phyloP scores from a whole-genome alignment of 768 basidiomycete species.

The Rossbeevera mucosa region DNA sequence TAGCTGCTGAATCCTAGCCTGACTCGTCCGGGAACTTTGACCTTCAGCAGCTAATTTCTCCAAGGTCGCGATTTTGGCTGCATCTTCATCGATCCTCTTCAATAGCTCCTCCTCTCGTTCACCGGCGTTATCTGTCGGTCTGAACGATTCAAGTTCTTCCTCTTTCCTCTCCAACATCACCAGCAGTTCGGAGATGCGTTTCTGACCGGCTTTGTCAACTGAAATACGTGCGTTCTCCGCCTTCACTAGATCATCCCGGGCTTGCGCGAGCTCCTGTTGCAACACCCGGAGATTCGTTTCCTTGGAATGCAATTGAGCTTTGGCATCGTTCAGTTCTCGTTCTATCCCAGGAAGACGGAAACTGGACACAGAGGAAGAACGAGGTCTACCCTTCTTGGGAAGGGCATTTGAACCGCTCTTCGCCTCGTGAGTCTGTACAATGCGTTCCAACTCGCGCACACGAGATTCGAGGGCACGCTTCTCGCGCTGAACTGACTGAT shows the following conservation, averaged over 20 bases:
- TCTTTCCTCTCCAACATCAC: conserved; percentile 50
- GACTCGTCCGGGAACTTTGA: conserved; percentile 29
- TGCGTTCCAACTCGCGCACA: conserved; percentile 53
- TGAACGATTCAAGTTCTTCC: conserved; percentile 51
- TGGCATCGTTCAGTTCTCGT: conserved; percentile 49
- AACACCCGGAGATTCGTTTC: conserved; percentile 40
- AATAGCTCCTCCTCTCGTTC: conserved; percentile 58
- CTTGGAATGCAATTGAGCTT: conserved; percentile 40
- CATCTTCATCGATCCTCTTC: conserved; percentile 69
- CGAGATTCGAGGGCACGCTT: conserved; percentile 53
- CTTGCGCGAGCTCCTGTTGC: conserved; percentile 46
- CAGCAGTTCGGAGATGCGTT: conserved; percentile 43
- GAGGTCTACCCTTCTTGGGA: conserved; percentile 39
- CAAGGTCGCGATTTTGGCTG: conserved; percentile 56
- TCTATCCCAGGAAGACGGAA: conserved; percentile 49
- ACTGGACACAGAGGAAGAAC: conserved; percentile 58
- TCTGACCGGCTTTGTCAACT: conserved; percentile 42
- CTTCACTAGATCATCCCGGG: conserved; percentile 46
- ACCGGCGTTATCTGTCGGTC: conserved; percentile 35
- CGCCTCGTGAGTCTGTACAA: conserved; percentile 36
- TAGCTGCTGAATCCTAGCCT: conserved; percentile 39
- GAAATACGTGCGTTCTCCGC: conserved; percentile 59
- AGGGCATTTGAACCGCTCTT: conserved; percentile 28
- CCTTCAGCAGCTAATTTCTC: conserved; percentile 45
- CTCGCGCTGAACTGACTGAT: conserved; percentile 51